Evolutionary conservation across 495 filamentous ascomycete species (phyloP), one percentile per base, ranked within the genome.

Genomic region (Talaromyces borbonicus): DNA sequence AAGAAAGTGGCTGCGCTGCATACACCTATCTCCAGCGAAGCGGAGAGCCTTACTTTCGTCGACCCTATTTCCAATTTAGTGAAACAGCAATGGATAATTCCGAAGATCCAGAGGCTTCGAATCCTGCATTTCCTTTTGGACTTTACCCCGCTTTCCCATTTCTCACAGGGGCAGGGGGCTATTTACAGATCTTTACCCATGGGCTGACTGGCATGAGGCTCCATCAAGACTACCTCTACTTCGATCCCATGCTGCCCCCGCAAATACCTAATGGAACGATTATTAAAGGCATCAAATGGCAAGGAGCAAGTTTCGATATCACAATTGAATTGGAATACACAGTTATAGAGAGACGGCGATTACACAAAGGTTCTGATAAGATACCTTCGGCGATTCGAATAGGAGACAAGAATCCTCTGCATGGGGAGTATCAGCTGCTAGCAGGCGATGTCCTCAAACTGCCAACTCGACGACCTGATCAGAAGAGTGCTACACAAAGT

Each of bases 161-260:
- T 61, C 58, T 80, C 2, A 80, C 77, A 1, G 77, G 77, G 26
- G 67, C 73, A 43, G 77, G 77, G 5, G 77, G 76, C 32, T 69
- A 69, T 30, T 60, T 75, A 22, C 75, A 77, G 47, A 62, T 78
- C 9, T 65, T 66, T 1, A 66, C 72, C 6, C 77, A 71, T 49
- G 77, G 77, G 9, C 78, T 69, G 49, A 63, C 77, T 0, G 75
- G 77, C 0, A 61, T 78, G 37, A 59, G 68, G 6, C 65, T 73
- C 2, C 63, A 72, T 30, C 52, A 71, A 14, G 64, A 66, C 20
- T 64, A 63, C 14, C 56, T 80, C 32, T 72, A 74, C 48, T 56
- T 80, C 29, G 64, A 79, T 52, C 77, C 77, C 0, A 63, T 59
- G 9, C 58, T 79, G 0, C 74, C 77, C 4, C 77, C 77, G 0